Percentiles rank a stretch among this genome's conserved stretches.
Conservation (phyloP, 495 filamentous ascomycete genomes). For the Hypoxylon crocopeplum region DNA sequence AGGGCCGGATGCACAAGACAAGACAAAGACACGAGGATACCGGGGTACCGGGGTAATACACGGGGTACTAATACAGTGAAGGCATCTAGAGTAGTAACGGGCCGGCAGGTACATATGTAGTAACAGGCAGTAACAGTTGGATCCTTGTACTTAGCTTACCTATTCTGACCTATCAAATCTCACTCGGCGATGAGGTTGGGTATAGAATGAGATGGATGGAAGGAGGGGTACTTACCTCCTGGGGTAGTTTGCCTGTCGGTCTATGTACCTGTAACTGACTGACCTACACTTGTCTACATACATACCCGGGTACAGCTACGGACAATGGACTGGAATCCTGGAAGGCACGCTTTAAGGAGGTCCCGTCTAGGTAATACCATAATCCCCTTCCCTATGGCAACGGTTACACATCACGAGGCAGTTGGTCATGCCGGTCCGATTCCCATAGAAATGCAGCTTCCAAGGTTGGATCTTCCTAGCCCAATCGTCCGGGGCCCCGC, state of each 20-base stretch:
- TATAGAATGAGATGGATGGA: constrained; percentile 16
- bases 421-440: constrained; percentile 30
- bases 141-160: too few relatives aligned
- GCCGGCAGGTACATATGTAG: too few relatives aligned
- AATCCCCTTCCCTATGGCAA: neutral
- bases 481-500: neutral
- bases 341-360: too few relatives aligned
- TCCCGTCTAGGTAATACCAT: constrained; percentile 13
- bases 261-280: too few relatives aligned
- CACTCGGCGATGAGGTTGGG: neutral
- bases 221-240: constrained; percentile 21
- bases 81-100: neutral
- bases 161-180: neutral
- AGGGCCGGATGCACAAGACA: too few relatives aligned
- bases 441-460: constrained; percentile 16
- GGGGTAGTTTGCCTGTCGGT: too few relatives aligned
- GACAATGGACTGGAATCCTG: neutral
- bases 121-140: too few relatives aligned
- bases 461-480: neutral
- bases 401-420: constrained; percentile 26
- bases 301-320: too few relatives aligned
- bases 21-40: neutral
- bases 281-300: too few relatives aligned
- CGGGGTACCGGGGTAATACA: neutral
- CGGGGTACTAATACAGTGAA: neutral